These are phyloP conservation scores for Trichoderma cornu-damae DNA, from an alignment of 2,329 filamentous ascomycete species.

Conservation along the genomic window DNA sequence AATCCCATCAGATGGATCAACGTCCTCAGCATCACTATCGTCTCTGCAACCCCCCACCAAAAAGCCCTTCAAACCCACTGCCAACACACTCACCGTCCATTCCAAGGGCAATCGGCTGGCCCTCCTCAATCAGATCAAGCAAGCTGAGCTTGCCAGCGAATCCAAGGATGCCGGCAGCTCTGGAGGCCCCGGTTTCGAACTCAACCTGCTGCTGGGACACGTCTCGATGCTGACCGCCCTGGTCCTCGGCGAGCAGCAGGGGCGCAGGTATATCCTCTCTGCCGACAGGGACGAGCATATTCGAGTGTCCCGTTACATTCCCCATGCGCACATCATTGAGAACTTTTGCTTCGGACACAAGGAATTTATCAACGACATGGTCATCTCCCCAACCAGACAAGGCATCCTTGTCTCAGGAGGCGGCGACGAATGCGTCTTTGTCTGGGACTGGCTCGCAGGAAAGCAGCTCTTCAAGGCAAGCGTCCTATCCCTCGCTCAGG, in stretches of 20 bases:
- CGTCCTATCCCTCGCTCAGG: conserved; percentile 42
- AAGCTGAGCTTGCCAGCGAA: conserved; percentile 33
- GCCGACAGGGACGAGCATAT: conserved; percentile 67
- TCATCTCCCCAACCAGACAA: conserved; percentile 51
- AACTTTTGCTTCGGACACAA: conserved; percentile 82
- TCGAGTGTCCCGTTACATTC: conserved; percentile 72
- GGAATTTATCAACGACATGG: conserved; percentile 75
- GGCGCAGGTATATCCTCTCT: conserved; percentile 49
- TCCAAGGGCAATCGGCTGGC: conserved; percentile 58
- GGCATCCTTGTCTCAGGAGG: conserved; percentile 78
- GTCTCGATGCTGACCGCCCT: conserved; percentile 91
- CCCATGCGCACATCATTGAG: conserved; percentile 85
- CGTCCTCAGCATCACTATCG: conserved; percentile 18
- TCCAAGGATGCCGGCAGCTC: conserved; percentile 28
- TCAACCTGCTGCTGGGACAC: conserved; percentile 79
- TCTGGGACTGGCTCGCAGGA: conserved; percentile 74
- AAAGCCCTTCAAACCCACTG: conserved; percentile 43
- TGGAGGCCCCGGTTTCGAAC: conserved; percentile 57
- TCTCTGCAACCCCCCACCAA: conserved; percentile 21
- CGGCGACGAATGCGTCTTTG: conserved; percentile 70
- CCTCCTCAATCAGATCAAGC: conserved; percentile 53
- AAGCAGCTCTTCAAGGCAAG: conserved; percentile 50
- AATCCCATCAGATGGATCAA: conserved; percentile 19
- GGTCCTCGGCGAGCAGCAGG: conserved; percentile 43
- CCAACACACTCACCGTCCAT: conserved; percentile 58